Base-by-base conservation (phyloP, 345 rosid genomes). In the Geranium brycei region DNA sequence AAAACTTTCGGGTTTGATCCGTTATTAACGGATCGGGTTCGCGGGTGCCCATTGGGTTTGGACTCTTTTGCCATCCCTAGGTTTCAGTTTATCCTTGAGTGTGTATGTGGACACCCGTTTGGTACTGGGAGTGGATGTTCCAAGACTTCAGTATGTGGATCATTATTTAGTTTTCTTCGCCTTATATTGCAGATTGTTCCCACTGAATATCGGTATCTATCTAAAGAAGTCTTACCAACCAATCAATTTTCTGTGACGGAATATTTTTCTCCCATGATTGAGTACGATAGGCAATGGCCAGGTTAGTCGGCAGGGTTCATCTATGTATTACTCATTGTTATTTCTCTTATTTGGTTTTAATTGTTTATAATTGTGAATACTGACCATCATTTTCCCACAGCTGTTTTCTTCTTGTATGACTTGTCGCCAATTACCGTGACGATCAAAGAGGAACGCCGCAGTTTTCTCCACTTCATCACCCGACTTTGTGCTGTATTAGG, bases 401-500 rank as follows among this genome's bases (percentile, higher is more conserved):
- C 91, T 68, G 97, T 95, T 61, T 95, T 87, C 83, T 91, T 95
- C 78, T 77, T 95, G 71, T 95, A 91, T 69, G 99, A 95, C 77
- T 80, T 95, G 57, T 95, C 99, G 19, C 97, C 99, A 0, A 95
- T 95, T 73, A 91, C 96, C 5, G 97, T 95, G 60, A 88, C 99
- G 19, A 95, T 95, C 75, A 88, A 77, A 72, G 97, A 95, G 77
- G 97, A 95, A 68, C 71, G 86, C 5, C 97, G 86, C 28, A 85
- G 96, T 74, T 91, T 95, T 80, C 87, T 95, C 69, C 97, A 95
- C 72, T 85, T 95, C 70, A 76, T 88, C 76, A 93, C 99, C 63
- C 81, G 99, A 62, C 99, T 95, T 66, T 91, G 96, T 77, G 99
- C 97, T n/a, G 95, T 95, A 55, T 79, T 95, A 70, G 99, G 99